These are phyloP conservation scores for Xerocomellus amylosporus DNA, from an alignment of 768 basidiomycete genomes.

Conservation along the genomic window DNA sequence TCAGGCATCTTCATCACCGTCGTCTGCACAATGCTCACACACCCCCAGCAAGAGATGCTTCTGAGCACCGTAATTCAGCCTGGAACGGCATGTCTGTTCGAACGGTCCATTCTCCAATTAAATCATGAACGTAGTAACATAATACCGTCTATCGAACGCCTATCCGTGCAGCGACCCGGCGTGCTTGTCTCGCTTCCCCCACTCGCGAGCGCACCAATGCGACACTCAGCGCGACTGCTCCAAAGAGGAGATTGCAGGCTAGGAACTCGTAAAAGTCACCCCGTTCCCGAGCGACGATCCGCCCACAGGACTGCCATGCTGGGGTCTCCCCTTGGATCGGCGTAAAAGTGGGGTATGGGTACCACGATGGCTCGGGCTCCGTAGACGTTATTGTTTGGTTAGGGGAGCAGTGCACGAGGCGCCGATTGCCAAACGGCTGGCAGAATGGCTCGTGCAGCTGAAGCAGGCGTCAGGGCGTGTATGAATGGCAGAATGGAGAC, in stretches of 20 bases:
- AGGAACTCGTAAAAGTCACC: constrained; percentile 91
- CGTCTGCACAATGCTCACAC: neutral
- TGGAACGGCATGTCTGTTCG: neutral
- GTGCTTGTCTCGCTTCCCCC: constrained; percentile 70
- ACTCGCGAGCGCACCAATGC: constrained; percentile 67
- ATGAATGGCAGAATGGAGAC: constrained; percentile 24
- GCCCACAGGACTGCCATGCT: constrained; percentile 93
- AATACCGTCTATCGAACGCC: too few relatives aligned
- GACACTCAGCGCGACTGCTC: constrained; percentile 58
- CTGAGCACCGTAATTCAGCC: neutral
- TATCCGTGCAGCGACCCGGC: constrained; percentile 82
- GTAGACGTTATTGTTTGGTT: constrained; percentile 27
- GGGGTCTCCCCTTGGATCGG: constrained; percentile 53
- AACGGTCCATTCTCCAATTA: neutral
- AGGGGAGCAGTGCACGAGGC: constrained; percentile 75
- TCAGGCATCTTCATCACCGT: constrained; percentile 12
- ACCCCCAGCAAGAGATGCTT: neutral
- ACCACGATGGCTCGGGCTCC: constrained; percentile 17
- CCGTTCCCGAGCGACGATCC: constrained; percentile 73
- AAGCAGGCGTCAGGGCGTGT: constrained; percentile 3
- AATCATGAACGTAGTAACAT: too few relatives aligned
- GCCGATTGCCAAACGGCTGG: constrained; percentile 92
- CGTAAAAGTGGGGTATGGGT: constrained; percentile 8
- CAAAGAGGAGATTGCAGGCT: constrained; percentile 77
- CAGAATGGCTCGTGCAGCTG: constrained; percentile 88